These are phyloP conservation scores for Pythium rishiriense DNA, from an alignment of 352 stramenopile species.

Conservation along the genomic window DNA sequence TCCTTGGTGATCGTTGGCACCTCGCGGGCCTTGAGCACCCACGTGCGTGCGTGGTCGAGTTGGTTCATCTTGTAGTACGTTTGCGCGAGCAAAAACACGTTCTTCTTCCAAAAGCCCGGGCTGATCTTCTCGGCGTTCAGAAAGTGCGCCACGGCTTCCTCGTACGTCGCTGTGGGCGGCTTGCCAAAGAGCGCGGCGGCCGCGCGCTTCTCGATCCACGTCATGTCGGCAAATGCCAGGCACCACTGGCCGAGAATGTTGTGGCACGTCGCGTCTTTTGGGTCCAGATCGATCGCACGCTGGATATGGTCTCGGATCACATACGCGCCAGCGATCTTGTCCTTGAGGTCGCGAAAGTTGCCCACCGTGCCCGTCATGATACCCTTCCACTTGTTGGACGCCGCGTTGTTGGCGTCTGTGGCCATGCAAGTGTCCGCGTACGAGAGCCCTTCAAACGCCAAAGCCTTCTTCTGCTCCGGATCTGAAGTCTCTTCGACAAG, in stretches of 20 bases:
- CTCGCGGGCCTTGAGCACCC: slow-evolving; percentile 45
- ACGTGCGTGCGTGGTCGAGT: slow-evolving; percentile 35
- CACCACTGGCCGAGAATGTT: slow-evolving; percentile 80
- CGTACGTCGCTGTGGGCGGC: slow-evolving; percentile 58
- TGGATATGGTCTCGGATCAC: slow-evolving; percentile 67
- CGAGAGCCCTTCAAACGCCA: slow-evolving; percentile 55
- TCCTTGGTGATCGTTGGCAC: slow-evolving; percentile 65
- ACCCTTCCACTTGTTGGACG: slow-evolving; percentile 76
- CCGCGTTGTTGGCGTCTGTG: slow-evolving; percentile 43
- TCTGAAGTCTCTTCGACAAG: slow-evolving; percentile 45
- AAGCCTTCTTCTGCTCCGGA: slow-evolving; percentile 51
- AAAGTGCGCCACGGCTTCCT: slow-evolving; percentile 60
- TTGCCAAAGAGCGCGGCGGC: slow-evolving; percentile 68
- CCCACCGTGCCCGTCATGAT: slow-evolving; percentile 68
- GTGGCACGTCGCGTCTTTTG: slow-evolving; percentile 54
- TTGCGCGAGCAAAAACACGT: slow-evolving; percentile 62
- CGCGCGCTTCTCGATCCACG: slow-evolving; percentile 73
- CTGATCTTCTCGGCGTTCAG: slow-evolving; percentile 55
- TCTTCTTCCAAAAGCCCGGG: slow-evolving; percentile 80
- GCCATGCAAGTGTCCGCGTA: slow-evolving; percentile 56
- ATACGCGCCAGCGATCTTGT: slow-evolving; percentile 71
- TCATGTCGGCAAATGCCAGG: slow-evolving; percentile 76
- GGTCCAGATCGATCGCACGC: slow-evolving; percentile 73
- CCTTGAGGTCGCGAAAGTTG: slow-evolving; percentile 62
- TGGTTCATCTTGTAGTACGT: slow-evolving; percentile 74